These are phyloP conservation scores for Ophiosphaerella narmari DNA, from an alignment of 2,329 filamentous ascomycete species.

Conservation along the genomic window DNA sequence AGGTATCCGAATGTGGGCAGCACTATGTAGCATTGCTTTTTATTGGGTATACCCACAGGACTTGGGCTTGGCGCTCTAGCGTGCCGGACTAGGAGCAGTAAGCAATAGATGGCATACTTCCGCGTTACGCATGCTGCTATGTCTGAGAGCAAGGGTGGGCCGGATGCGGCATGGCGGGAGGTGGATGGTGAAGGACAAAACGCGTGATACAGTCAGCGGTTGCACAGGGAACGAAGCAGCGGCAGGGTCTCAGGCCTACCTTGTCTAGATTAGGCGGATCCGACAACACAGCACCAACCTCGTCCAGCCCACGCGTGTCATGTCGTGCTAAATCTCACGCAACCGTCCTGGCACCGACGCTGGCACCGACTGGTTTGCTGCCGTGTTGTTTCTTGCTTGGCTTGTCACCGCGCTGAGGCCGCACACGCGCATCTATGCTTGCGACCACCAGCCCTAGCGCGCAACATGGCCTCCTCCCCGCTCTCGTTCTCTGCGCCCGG, in stretches of 20 bases:
- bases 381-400: slow-evolving; percentile 27
- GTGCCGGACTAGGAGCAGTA: no score
- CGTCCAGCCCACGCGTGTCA: slow-evolving; percentile 1
- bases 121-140: not conserved
- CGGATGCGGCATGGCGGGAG: not conserved
- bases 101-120: no score
- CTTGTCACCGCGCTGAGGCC: slow-evolving; percentile 11
- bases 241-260: slow-evolving; percentile 15
- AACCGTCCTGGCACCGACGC: slow-evolving; percentile 21
- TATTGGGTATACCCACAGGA: no score
- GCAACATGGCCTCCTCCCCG: slow-evolving; percentile 41
- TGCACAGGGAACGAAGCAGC: slow-evolving; percentile 17
- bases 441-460: slow-evolving; percentile 17
- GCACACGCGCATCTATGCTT: no score
- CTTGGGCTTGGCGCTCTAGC: no score
- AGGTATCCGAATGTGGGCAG: no score
- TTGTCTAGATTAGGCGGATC: slow-evolving; percentile 14
- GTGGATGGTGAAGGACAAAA: slow-evolving; percentile 3
- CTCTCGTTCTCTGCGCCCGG: slow-evolving; percentile 34
- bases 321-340: slow-evolving; percentile 21
- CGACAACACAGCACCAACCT: slow-evolving; percentile 12
- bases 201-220: slow-evolving; percentile 17
- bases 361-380: slow-evolving; percentile 10
- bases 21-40: no score
- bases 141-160: not conserved